A percentile compares a stretch with the other conserved stretches of the same genome.
phyloP scores from a whole-genome alignment of 345 rosid genomes.

The Lepidium didymum region DNA sequence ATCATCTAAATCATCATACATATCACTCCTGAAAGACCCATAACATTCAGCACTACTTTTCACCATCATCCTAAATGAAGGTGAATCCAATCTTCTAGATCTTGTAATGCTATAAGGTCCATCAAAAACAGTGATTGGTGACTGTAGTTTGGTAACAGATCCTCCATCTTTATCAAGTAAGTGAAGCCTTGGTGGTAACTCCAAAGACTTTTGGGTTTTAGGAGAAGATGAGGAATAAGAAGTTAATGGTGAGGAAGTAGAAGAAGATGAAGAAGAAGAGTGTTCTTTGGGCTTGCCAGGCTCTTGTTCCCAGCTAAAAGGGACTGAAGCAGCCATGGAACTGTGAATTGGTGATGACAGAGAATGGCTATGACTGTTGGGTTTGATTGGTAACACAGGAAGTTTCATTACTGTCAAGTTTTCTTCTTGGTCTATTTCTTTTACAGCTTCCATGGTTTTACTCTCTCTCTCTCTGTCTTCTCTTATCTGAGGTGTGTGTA shows the following conservation, averaged over 20 bases:
- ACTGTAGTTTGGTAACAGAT: slow-evolving; percentile 30
- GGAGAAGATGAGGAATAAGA: slow-evolving; percentile 17
- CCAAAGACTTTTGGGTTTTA: slow-evolving; percentile 39
- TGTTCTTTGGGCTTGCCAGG: slow-evolving; percentile 77
- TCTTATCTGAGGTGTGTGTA: slow-evolving; percentile 5
- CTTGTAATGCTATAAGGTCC: slow-evolving; percentile 26
- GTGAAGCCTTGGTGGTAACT: slow-evolving; percentile 54
- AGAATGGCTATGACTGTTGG: slow-evolving; percentile 27
- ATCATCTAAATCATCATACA: slow-evolving; percentile 18
- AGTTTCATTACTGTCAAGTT: slow-evolving; percentile 32
- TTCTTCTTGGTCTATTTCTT: slow-evolving; percentile 27
- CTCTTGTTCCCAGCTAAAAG: slow-evolving; percentile 83
- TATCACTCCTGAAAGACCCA: slow-evolving; percentile 33
- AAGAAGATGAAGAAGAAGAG: slow-evolving; percentile 17
- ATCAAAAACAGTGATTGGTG: slow-evolving; percentile 45
- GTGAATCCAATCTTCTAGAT: slow-evolving; percentile 31
- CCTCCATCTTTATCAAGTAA: slow-evolving; percentile 30
- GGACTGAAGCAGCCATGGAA: slow-evolving; percentile 51
- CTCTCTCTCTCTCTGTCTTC: not conserved
- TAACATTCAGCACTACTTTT: slow-evolving; percentile 22
- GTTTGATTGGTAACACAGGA: slow-evolving; percentile 26
- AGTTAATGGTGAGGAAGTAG: slow-evolving; percentile 24
- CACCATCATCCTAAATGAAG: slow-evolving; percentile 28
- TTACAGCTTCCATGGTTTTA: slow-evolving; percentile 34
- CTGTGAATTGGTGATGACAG: slow-evolving; percentile 52